Percentiles rank a stretch among this genome's conserved stretches.
These are phyloP conservation scores for Pseudoturritis turrita DNA, from an alignment of 345 rosid species.

Conservation along the genomic window DNA sequence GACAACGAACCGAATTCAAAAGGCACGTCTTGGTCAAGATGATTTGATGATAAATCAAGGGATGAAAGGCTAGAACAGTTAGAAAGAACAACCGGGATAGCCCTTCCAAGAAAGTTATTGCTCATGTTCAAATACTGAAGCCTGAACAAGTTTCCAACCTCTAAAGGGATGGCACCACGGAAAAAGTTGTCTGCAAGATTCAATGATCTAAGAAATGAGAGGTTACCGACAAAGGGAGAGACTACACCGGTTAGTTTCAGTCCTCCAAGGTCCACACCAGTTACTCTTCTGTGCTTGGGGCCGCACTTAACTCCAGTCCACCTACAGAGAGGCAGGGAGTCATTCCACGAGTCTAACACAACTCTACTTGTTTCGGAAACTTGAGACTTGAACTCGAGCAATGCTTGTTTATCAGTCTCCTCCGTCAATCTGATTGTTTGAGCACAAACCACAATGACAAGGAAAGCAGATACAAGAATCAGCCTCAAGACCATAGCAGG, in stretches of 20 bases:
- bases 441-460: background rate
- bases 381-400: constrained; percentile 23
- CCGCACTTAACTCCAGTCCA: constrained; percentile 25
- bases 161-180: background rate
- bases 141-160: constrained; percentile 15
- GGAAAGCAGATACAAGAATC: constrained; percentile 7
- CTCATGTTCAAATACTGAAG: constrained; percentile 22
- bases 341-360: constrained; percentile 27
- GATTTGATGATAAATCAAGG: constrained; percentile 24
- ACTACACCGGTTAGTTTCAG: constrained; percentile 9
- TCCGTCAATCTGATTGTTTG: constrained; percentile 21
- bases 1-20: background rate
- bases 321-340: constrained; percentile 14
- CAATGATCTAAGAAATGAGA: constrained; percentile 24
- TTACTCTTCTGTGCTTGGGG: constrained; percentile 17
- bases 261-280: constrained; percentile 11
- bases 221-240: constrained; percentile 31
- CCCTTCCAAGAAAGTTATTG: constrained; percentile 18
- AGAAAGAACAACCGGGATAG: constrained; percentile 9
- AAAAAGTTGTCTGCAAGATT: constrained; percentile 23
- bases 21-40: constrained; percentile 17
- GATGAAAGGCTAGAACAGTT: constrained; percentile 20
- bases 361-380: constrained; percentile 13
- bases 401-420: constrained; percentile 24
- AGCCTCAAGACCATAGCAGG: background rate